Base-by-base conservation (phyloP, 768 basidiomycete genomes). In the Steccherinum ochraceum region DNA sequence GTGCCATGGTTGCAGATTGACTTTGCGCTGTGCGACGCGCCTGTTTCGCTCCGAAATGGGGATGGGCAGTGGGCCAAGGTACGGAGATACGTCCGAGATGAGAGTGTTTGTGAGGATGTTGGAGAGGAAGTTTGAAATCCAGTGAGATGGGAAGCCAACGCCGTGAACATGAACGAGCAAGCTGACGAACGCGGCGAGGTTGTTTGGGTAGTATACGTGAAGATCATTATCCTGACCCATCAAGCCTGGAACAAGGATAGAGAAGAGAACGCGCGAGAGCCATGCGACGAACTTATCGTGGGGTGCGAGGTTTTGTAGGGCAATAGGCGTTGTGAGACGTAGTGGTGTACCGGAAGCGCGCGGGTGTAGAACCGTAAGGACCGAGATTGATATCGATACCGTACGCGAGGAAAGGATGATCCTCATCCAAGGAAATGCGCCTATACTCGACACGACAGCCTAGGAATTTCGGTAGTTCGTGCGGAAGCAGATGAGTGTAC, bases 101-200 rank as follows among this genome's bases (percentile, higher is more conserved):
- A 68, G 51, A 20, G 40, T 57, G 27, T 65, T 60, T 26, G 57
- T 54, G 11, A 70, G 53, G 13, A 68, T 46, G 13, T 52, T 57
- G 47, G 62, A 56, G n/a, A 58, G 19, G 55, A 62, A 67, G 12
- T 69, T 67, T 40, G 61, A 57, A 30, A 72, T 62, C 70, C 69
- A 71, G 52, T 69, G 71, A 10, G 51, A 56, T 2, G 70, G 70
- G 53, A 67, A 71, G 5, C 68, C 68, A 27, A 68, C 64, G 35
- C 58, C 53, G 46, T 63, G 59, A 20, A 70, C 62, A 49, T 67
- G 60, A 20, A 67, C 52, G 39, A 71, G 57, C 2, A 71, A 58
- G 7, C 57, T 48, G 42, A 69, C 48, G 56, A 70, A 70, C 5
- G 61, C 64, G 16, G 62, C 61, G 21, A 72, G 61, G 47, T 63